Evolutionary conservation across 345 rosid genomes (phyloP), one percentile per base, ranked within the genome.

Genomic region (Populus simonii): DNA sequence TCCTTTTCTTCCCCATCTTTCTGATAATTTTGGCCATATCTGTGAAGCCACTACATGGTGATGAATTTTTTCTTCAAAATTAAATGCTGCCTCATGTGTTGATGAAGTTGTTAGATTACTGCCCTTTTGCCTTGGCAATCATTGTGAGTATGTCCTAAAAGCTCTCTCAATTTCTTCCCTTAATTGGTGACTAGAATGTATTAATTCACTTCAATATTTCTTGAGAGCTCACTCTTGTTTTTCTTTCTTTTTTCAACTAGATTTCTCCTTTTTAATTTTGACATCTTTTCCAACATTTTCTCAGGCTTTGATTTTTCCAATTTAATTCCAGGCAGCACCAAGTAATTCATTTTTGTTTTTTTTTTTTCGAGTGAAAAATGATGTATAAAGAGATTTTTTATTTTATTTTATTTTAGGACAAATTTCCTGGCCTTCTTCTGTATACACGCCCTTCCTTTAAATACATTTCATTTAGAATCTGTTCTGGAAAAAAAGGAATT

Each of bases 1-100:
- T 15, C 73, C 39, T 38, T 77, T 70, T 53, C 70, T 39, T 76
- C 78, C 41, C 68, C 68, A 5, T 18, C n/a, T 29, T 29, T 57
- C 38, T 33, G n/a, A 59, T 59, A 59, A 23, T 59, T n/a, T 57
- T 59, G 29, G 65, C 65, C 29, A 59, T 59, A 59, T n/a, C 15
- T 59, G 65, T 23, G 65, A 59, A 59, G 65, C 65, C 65, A 59
- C 65, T 59, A 4, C 65, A 59, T n/a, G 65, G 65, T 59, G 65
- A n/a, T 23, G 29, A 59, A 22, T 2, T 1, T 23, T 59, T 59
- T 23, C 25, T 11, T 23, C 65, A 59, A 59, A 59, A 59, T 59
- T 59, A 59, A 59, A 59, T 10, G 29, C 1, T 59, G 1, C 15
- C 12, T 59, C 12, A 23, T 59, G 65, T n/a, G 65, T 25, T 23